Evolutionary conservation across 1,139 yeast species (phyloP).

Genomic region (Magnusiomyces tetraspermus): DNA sequence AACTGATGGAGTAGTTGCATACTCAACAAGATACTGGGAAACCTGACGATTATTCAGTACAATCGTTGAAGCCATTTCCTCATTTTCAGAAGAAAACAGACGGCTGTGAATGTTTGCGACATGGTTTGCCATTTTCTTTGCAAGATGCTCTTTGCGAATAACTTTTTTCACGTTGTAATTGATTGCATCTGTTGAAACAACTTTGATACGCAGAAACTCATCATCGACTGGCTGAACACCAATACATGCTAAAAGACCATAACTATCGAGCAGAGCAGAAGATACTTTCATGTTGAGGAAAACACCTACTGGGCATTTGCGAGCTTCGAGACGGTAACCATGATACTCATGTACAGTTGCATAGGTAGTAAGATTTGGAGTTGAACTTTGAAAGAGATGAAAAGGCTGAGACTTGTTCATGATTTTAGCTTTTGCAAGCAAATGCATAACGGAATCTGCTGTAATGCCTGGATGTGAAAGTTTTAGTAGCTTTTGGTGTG

Average conservation of each 20-base stretch:
- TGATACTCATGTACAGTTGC: constrained; percentile 71
- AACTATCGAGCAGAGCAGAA: constrained; percentile 29
- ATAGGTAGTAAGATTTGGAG: constrained; percentile 44
- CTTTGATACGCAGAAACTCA: constrained; percentile 17
- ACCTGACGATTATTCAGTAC: constrained; percentile 22
- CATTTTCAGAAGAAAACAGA: constrained; percentile 27
- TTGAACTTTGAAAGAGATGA: constrained; percentile 54
- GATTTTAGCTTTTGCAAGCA: constrained; percentile 68
- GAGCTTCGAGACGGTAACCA: constrained; percentile 47
- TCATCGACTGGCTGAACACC: constrained; percentile 17
- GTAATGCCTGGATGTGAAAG: constrained; percentile 31
- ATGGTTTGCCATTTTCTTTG: constrained; percentile 26
- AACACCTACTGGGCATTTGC: constrained; percentile 47
- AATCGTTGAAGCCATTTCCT: constrained; percentile 21
- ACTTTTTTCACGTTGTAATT: constrained; percentile 25
- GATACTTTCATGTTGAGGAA: constrained; percentile 48
- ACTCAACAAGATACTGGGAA: constrained; percentile 23
- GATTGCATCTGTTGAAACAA: constrained; percentile 20
- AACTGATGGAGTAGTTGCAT: constrained; percentile 19
- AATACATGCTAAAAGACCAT: constrained; percentile 38
- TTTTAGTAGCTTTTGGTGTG: constrained; percentile 24
- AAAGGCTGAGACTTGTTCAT: constrained; percentile 75
- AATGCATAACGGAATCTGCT: constrained; percentile 46
- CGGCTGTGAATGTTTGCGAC: constrained; percentile 29
- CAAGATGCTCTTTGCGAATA: constrained; percentile 23